A percentile compares a stretch with the other conserved stretches of the same genome.
Conservation (phyloP, 108 stramenopile genomes). For the Heterococcus sp. region DNA sequence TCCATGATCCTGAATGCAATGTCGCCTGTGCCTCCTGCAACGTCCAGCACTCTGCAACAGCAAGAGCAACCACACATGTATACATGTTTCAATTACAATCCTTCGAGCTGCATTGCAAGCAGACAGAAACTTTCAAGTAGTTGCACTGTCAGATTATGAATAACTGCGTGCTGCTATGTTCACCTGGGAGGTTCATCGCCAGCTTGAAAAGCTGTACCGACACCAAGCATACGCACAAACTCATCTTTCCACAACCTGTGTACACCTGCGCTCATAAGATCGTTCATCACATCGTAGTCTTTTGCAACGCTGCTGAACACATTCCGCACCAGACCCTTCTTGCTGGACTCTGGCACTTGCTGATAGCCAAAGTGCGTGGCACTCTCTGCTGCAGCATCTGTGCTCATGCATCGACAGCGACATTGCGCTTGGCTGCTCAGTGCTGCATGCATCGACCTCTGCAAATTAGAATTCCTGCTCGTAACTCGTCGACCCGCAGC, state of each 20-base stretch:
- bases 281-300: conserved; percentile 94
- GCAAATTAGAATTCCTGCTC: too few relatives aligned
- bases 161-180: too few relatives aligned
- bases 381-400: not conserved
- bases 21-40: conserved; percentile 98
- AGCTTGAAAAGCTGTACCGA: conserved; percentile 7
- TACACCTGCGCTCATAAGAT: conserved; percentile 87
- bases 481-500: too few relatives aligned
- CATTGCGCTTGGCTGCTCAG: not conserved
- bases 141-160: too few relatives aligned
- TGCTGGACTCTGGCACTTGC: conserved; percentile 22
- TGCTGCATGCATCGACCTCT: too few relatives aligned
- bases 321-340: conserved; percentile 29
- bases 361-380: conserved; percentile 21
- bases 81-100: too few relatives aligned
- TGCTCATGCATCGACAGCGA: not conserved
- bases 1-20: conserved; percentile 77
- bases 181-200: not conserved
- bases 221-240: conserved; percentile 64
- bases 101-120: too few relatives aligned
- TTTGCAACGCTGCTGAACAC: conserved; percentile 52
- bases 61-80: too few relatives aligned
- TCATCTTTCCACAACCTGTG: conserved; percentile 97
- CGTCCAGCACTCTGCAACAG: conserved; percentile 66
- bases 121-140: too few relatives aligned